Percentiles rank a stretch among this genome's conserved stretches.
These are phyloP conservation scores for Saccharomycopsis selenospora DNA, from an alignment of 805 yeast genomes.

Conservation along the genomic window DNA sequence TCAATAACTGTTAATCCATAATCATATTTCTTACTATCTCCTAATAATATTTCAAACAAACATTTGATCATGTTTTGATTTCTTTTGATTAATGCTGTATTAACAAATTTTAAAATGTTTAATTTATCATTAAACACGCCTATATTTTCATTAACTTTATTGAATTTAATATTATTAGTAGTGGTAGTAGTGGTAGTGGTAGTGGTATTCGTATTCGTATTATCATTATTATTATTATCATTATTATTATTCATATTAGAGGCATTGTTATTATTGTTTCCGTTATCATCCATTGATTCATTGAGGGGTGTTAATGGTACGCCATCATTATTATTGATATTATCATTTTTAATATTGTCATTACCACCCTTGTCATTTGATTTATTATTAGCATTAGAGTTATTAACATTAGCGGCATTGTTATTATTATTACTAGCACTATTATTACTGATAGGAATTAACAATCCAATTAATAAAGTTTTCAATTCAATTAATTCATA, in stretches of 20 bases:
- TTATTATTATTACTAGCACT: neutral
- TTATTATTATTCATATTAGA: neutral
- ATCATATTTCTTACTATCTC: neutral
- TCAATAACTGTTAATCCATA: neutral
- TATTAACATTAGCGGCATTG: neutral
- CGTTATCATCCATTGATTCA: too few species aligned
- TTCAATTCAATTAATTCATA: slow-evolving; percentile 9
- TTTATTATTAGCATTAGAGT: neutral
- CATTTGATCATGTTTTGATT: neutral
- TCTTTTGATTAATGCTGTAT: neutral
- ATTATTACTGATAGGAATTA: slow-evolving; percentile 7
- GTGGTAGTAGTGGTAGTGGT: too few species aligned
- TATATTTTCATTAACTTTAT: neutral
- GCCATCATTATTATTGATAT: neutral
- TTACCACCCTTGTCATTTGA: neutral
- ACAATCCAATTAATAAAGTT: slow-evolving; percentile 2
- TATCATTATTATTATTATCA: neutral
- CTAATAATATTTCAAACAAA: neutral
- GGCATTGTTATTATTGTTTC: neutral
- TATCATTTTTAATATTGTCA: neutral
- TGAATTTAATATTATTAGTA: neutral
- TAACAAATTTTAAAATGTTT: neutral
- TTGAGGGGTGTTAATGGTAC: too few species aligned
- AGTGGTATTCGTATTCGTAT: too few species aligned
- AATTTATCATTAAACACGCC: neutral